Evolutionary conservation across 306 rosid species (phyloP).

Genomic region (Heteromeles arbutifolia): DNA sequence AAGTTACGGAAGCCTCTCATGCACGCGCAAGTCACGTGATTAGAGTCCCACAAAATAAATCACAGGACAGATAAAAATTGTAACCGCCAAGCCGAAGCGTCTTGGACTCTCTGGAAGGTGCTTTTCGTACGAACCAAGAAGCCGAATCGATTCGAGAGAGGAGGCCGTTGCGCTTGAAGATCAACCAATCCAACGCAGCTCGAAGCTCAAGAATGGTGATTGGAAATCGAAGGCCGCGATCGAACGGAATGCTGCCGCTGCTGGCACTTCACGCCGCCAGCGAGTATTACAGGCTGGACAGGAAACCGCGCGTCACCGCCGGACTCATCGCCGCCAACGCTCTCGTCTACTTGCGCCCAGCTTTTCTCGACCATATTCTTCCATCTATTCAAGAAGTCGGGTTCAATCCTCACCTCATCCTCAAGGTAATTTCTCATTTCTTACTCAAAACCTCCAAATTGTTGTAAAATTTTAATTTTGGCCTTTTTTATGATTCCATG

Average conservation of each 20-base stretch:
- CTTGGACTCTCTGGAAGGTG: background rate
- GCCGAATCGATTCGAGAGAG: background rate
- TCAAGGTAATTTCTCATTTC: conserved; percentile 35
- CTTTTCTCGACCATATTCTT: conserved; percentile 37
- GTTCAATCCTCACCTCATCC: conserved; percentile 84
- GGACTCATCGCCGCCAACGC: conserved; percentile 75
- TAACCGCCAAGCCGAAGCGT: background rate
- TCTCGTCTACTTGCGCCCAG: conserved; percentile 62
- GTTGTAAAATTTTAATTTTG: background rate
- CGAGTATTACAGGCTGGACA: conserved; percentile 58
- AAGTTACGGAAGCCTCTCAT: background rate
- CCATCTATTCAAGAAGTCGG: conserved; percentile 64
- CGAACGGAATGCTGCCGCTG: conserved; percentile 60
- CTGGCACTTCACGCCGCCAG: conserved; percentile 64
- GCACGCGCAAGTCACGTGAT: background rate
- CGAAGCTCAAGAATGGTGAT: conserved; percentile 36
- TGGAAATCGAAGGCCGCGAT: conserved; percentile 34
- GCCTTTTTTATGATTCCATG: no score
- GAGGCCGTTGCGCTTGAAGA: background rate
- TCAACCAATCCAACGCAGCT: background rate
- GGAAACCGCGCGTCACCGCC: conserved; percentile 80
- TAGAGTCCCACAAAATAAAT: background rate
- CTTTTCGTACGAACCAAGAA: background rate
- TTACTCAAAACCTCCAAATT: background rate
- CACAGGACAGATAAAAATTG: background rate